phyloP scores from a whole-genome alignment of 306 rosid species.

The Vicia faba region DNA sequence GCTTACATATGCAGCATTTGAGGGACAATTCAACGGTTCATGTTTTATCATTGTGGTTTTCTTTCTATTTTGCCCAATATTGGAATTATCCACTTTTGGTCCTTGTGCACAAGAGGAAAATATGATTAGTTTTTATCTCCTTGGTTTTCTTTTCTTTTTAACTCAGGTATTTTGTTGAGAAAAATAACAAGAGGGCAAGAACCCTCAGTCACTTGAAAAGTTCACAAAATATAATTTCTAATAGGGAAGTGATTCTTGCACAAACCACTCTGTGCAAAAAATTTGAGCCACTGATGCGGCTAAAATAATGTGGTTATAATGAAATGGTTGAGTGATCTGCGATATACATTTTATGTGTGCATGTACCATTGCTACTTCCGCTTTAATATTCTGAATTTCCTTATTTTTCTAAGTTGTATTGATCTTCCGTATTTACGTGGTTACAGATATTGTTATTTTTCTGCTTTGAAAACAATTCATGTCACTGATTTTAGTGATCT shows the following conservation, averaged over 20 bases:
- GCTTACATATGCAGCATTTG: background rate
- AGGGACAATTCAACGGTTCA: background rate
- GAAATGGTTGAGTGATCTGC: no score
- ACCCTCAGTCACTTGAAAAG: no score
- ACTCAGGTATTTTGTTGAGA: no score
- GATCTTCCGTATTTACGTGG: constrained; percentile 18
- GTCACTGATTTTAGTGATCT: constrained; percentile 29
- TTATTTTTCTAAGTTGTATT: constrained; percentile 20
- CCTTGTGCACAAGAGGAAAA: background rate
- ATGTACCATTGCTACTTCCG: no score
- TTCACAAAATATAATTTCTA: no score
- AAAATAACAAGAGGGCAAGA: no score
- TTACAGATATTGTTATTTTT: constrained; percentile 20
- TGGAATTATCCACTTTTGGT: constrained; percentile 6
- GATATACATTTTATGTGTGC: no score
- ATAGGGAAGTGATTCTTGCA: no score
- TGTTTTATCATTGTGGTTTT: constrained; percentile 10
- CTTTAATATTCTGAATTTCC: background rate
- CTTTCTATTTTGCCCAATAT: constrained; percentile 14
- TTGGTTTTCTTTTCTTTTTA: background rate
- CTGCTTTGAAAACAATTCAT: constrained; percentile 24
- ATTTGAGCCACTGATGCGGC: no score
- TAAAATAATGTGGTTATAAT: no score
- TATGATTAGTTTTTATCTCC: background rate
- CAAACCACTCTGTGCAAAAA: no score